A percentile compares a stretch with the other conserved stretches of the same genome.
These are phyloP conservation scores for Chenopodium berlandieri DNA, from an alignment of 148 eudicot genomes.

Conservation along the genomic window DNA sequence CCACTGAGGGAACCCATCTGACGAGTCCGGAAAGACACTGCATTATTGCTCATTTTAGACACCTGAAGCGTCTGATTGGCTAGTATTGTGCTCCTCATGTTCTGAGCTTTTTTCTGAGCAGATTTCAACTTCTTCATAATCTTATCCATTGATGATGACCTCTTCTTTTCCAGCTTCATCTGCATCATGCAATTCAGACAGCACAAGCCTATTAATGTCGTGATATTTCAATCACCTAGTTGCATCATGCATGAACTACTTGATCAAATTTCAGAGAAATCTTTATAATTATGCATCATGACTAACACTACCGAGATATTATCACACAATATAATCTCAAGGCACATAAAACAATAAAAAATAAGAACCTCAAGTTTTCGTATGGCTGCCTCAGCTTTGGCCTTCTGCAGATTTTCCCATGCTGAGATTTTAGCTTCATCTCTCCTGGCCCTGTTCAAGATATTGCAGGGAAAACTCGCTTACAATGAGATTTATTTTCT, in stretches of 20 bases:
- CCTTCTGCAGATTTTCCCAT: constrained; percentile 96
- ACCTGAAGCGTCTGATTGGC: constrained; percentile 45
- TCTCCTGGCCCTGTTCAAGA: constrained; percentile 50
- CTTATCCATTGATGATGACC: constrained; percentile 94
- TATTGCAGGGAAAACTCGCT: background rate
- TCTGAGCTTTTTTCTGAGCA: constrained; percentile 90
- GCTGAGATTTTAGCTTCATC: constrained; percentile 91
- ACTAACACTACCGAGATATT: no score
- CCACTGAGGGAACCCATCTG: constrained; percentile 81
- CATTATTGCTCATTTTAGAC: constrained; percentile 41
- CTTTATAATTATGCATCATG: background rate
- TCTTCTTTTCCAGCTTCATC: constrained; percentile 96
- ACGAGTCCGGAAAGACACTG: constrained; percentile 49
- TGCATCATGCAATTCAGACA: constrained; percentile 33
- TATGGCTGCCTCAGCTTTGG: constrained; percentile 94
- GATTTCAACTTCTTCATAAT: constrained; percentile 84
- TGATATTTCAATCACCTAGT: background rate
- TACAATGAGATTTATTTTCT: background rate
- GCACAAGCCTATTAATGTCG: background rate
- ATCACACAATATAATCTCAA: background rate
- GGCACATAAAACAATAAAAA: background rate
- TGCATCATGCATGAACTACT: background rate
- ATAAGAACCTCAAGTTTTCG: constrained; percentile 79
- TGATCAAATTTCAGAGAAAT: no score
- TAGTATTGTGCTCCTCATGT: constrained; percentile 62